Evolutionary conservation across 805 yeast species (phyloP).

Genomic region (Lipomyces anomalus): DNA sequence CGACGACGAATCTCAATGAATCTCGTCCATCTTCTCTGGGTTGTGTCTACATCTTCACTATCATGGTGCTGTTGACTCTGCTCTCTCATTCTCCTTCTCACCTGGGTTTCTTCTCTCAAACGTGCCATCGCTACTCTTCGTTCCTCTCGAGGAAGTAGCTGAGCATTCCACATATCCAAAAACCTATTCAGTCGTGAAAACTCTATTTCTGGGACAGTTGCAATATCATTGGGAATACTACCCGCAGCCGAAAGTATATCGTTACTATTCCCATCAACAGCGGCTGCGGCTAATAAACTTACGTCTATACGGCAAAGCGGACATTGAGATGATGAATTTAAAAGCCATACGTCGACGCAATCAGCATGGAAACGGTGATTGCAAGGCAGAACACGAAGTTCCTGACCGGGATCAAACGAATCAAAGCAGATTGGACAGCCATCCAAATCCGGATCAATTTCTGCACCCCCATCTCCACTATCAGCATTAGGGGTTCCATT

Average conservation of each 20-base stretch:
- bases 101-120: constrained; percentile 28
- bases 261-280: background rate
- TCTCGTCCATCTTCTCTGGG: no score
- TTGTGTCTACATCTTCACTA: no score
- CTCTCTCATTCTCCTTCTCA: no score
- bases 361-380: constrained; percentile 78
- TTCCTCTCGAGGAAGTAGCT: constrained; percentile 29
- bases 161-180: constrained; percentile 32
- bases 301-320: constrained; percentile 77
- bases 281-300: constrained; percentile 12
- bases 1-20: no score
- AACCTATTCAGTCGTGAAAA: constrained; percentile 27
- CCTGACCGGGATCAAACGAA: constrained; percentile 54
- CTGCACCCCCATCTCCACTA: background rate
- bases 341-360: constrained; percentile 81
- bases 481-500: no score
- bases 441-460: constrained; percentile 29
- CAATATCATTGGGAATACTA: background rate
- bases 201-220: constrained; percentile 23
- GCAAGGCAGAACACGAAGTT: constrained; percentile 63
- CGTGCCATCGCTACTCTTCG: constrained; percentile 28
- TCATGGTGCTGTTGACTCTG: no score
- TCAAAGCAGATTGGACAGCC: constrained; percentile 79
- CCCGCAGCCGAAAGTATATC: background rate
- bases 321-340: constrained; percentile 68